Percentiles rank a stretch among this genome's conserved stretches.
Conservation (phyloP, 2,329 filamentous ascomycete genomes). For the Pyrenophora seminiperda region DNA sequence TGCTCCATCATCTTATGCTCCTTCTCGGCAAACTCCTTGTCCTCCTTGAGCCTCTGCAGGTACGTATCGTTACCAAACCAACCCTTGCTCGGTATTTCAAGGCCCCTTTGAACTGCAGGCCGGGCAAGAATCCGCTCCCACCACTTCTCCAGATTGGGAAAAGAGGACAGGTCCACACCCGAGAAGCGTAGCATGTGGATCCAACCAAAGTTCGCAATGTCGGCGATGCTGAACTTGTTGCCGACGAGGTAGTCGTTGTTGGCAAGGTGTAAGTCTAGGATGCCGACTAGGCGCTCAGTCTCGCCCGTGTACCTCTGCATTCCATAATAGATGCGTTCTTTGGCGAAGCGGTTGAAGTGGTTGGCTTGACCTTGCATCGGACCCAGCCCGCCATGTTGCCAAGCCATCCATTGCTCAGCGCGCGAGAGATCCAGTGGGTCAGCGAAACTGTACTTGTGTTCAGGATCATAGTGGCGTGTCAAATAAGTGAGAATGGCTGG, state of each 20-base stretch:
- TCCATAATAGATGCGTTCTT: slow-evolving; percentile 52
- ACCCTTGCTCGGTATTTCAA: slow-evolving; percentile 45
- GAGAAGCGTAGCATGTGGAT: slow-evolving; percentile 50
- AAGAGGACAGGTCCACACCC: slow-evolving; percentile 50
- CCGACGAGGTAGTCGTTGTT: slow-evolving; percentile 53
- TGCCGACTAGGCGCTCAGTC: slow-evolving; percentile 54
- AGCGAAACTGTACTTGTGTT: slow-evolving; percentile 54
- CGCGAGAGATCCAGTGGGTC: slow-evolving; percentile 54
- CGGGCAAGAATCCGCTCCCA: slow-evolving; percentile 50
- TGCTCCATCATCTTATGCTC: slow-evolving; percentile 48
- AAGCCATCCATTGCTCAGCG: slow-evolving; percentile 67
- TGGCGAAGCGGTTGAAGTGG: slow-evolving; percentile 50
- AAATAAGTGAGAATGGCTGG: slow-evolving; percentile 53
- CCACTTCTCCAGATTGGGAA: slow-evolving; percentile 53
- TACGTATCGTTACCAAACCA: slow-evolving; percentile 51
- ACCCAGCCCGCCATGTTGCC: slow-evolving; percentile 56
- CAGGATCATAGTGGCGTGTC: slow-evolving; percentile 54
- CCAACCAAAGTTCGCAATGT: slow-evolving; percentile 55
- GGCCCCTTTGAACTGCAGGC: slow-evolving; percentile 51
- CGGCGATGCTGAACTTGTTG: slow-evolving; percentile 54
- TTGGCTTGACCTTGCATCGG: slow-evolving; percentile 52
- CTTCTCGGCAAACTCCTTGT: slow-evolving; percentile 56
- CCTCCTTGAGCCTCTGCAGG: slow-evolving; percentile 51
- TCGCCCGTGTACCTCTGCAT: slow-evolving; percentile 56
- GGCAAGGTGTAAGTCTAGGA: slow-evolving; percentile 52